A percentile compares a stretch with the other conserved stretches of the same genome.
phyloP scores from a whole-genome alignment of 495 filamentous ascomycete species.

The Neurospora sp. region DNA sequence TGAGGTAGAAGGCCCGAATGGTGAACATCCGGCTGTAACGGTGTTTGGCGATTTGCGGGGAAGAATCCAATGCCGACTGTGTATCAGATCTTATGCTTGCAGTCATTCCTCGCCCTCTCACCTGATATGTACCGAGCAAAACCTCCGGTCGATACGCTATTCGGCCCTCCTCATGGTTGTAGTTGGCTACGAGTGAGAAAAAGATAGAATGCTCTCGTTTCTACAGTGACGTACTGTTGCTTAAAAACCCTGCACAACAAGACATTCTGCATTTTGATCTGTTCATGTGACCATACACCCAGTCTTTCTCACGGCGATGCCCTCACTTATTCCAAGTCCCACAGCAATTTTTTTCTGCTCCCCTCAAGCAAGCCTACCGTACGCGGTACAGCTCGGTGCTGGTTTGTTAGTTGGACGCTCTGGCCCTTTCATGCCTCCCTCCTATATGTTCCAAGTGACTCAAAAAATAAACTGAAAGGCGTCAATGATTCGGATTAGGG shows the following conservation, averaged over 20 bases:
- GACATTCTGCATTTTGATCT: neutral
- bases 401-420: neutral
- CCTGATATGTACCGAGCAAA: neutral
- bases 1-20: slow-evolving; percentile 7
- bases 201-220: neutral
- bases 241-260: neutral
- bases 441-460: neutral
- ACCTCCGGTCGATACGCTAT: neutral
- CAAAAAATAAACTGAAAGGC: neutral
- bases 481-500: neutral
- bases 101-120: neutral
- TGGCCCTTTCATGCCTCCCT: neutral
- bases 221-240: neutral
- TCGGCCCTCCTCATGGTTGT: neutral
- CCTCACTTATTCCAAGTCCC: neutral
- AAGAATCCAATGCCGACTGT: neutral
- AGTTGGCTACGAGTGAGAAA: neutral
- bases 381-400: neutral
- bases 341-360: neutral
- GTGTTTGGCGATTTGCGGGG: neutral
- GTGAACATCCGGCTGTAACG: neutral
- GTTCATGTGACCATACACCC: neutral
- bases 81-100: neutral
- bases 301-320: neutral
- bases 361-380: neutral